Evolutionary conservation across 1,139 yeast species (phyloP).

Genomic region (Candida glucosophila): DNA sequence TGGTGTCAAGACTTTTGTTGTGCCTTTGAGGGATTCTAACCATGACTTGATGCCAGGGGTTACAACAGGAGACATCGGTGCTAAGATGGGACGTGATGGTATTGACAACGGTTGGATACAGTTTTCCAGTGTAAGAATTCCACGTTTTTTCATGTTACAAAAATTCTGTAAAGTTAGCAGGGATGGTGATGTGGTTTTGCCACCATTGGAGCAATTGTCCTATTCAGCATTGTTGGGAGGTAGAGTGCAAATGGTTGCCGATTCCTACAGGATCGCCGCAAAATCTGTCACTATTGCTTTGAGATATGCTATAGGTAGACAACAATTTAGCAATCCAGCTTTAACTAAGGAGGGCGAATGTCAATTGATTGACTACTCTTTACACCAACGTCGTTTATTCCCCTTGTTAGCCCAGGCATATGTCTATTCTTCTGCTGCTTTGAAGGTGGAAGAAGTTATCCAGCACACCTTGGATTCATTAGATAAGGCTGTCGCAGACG

Average conservation of each 20-base stretch:
- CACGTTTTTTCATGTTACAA: constrained; percentile 40
- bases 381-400: constrained; percentile 38
- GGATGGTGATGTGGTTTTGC: constrained; percentile 33
- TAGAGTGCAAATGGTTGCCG: constrained; percentile 37
- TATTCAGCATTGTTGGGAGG: constrained; percentile 40
- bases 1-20: constrained; percentile 42
- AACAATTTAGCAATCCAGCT: constrained; percentile 28
- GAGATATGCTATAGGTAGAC: constrained; percentile 38
- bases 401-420: constrained; percentile 39
- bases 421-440: constrained; percentile 33
- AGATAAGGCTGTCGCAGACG: constrained; percentile 27
- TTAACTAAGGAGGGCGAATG: constrained; percentile 22
- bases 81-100: constrained; percentile 44
- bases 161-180: constrained; percentile 36
- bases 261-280: constrained; percentile 35
- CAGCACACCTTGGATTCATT: constrained; percentile 20
- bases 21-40: constrained; percentile 38
- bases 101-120: constrained; percentile 46
- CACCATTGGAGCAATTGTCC: constrained; percentile 40
- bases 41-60: constrained; percentile 38
- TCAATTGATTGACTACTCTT: constrained; percentile 38
- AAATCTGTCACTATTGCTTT: constrained; percentile 36
- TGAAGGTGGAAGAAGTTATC: constrained; percentile 26
- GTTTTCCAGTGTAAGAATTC: constrained; percentile 36
- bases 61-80: constrained; percentile 39